A percentile compares a stretch with the other conserved stretches of the same genome.
Conservation (phyloP, 257 asterid genomes). For the Fraxinus pennsylvanica region DNA sequence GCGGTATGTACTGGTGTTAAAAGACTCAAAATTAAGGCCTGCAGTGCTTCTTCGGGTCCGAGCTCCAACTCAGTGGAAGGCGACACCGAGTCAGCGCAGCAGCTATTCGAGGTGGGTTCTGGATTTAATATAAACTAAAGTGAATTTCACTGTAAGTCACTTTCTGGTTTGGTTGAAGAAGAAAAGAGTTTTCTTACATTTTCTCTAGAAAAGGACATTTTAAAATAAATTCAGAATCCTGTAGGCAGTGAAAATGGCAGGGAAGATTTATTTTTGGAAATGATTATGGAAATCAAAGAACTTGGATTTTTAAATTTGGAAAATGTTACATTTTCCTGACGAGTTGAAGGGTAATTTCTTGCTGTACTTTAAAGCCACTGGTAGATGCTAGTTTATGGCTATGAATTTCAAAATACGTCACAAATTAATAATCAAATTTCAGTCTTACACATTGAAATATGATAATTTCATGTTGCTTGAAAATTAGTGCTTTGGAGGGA, state of each 20-base stretch:
- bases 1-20: slow-evolving; percentile 21
- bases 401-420: not conserved
- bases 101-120: slow-evolving; percentile 55
- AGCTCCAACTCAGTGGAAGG: slow-evolving; percentile 41
- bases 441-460: not conserved
- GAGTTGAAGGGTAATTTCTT: not conserved
- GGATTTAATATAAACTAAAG: slow-evolving; percentile 11
- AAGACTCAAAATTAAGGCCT: slow-evolving; percentile 32
- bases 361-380: too few species aligned
- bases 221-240: not conserved
- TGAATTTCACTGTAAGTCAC: not conserved
- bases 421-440: not conserved
- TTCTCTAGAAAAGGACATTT: not conserved
- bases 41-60: slow-evolving; percentile 41
- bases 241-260: slow-evolving; percentile 7
- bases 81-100: slow-evolving; percentile 51
- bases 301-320: not conserved
- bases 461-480: slow-evolving; percentile 11
- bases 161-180: slow-evolving; percentile 1
- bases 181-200: slow-evolving; percentile 3
- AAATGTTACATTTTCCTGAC: not conserved
- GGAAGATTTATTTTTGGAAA: not conserved
- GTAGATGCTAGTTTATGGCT: not conserved
- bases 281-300: not conserved
- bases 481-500: not conserved